Evolutionary conservation across 2,329 filamentous ascomycete genomes (phyloP), one percentile per base, ranked within the genome.

Genomic region (Ramichloridium luteum): DNA sequence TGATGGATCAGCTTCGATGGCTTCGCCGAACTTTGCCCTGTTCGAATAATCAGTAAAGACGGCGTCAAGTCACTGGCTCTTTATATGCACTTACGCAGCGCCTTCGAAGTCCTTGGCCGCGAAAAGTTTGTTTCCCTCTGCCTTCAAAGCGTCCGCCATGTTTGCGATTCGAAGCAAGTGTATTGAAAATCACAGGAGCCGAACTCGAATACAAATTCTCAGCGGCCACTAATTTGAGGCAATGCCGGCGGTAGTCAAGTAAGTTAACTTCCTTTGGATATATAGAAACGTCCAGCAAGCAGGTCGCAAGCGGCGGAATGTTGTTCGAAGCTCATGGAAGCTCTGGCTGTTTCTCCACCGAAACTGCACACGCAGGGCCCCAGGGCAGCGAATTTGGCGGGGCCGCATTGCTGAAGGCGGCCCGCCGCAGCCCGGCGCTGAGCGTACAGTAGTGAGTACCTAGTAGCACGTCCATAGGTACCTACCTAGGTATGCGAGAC

Each of bases 71-170:
- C 4, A 6, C 8, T 16, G 8, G 6, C 8, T n/a, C n/a, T n/a
- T n/a, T n/a, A n/a, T n/a, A 34, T 14, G 28, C 25, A 75, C 83
- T 62, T 72, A 96, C 88, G 93, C 75, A 54, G 90, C 90, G 59
- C 88, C 84, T 53, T 85, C 72, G 59, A 93, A 98, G 62, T 96
- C 85, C 72, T 96, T 96, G 41, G 83, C 85, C 45, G 84, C 80
- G 61, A 98, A 98, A 62, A 92, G 86, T 70, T 93, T 93, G 71
- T 98, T 98, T 68, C 88, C 90, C 58, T 90, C 80, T 53, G 86
- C 84, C 70, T 98, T 98, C 53, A 98, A 75, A 73, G 88, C 70
- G 61, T 79, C 74, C 44, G 74, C 73, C 74, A 77, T 78, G 35
- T 17, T 50, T 13, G 25, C 13, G 23, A 16, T 26, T 23, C 20